A percentile compares a stretch with the other conserved stretches of the same genome.
These are phyloP conservation scores for Apiotrichum gracile DNA, from an alignment of 1,284 basidiomycete genomes.

Conservation along the genomic window DNA sequence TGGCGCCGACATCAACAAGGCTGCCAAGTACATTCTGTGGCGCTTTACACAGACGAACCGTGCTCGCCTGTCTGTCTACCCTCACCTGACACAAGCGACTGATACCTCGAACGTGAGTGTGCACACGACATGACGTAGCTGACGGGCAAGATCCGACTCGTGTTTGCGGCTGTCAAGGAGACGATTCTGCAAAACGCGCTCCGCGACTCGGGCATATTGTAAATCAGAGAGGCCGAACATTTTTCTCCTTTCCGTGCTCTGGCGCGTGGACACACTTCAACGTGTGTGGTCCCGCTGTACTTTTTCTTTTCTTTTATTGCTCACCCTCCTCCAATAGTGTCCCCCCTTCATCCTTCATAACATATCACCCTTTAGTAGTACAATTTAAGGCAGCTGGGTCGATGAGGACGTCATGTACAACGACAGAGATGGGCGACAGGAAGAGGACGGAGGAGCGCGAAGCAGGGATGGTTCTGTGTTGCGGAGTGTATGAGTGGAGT, in stretches of 20 bases:
- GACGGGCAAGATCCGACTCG: conserved; percentile 62
- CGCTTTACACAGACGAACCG: conserved; percentile 92
- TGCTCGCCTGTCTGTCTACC: conserved; percentile 80
- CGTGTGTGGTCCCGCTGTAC: no score
- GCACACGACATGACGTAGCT: background rate
- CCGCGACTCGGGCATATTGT: conserved; percentile 46
- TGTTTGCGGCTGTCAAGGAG: conserved; percentile 96
- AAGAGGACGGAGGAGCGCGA: no score
- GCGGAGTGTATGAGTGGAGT: no score
- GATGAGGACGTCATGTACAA: no score
- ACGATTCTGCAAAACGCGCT: conserved; percentile 71
- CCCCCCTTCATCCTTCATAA: no score
- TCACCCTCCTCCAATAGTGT: background rate
- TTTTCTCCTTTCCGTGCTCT: no score
- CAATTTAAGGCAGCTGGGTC: no score
- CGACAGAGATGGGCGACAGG: no score
- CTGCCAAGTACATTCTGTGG: conserved; percentile 96
- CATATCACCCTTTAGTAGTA: background rate
- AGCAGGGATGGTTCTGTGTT: no score
- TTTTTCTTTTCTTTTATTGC: background rate
- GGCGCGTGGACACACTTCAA: no score
- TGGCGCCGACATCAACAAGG: conserved; percentile 92
- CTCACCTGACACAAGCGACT: conserved; percentile 64
- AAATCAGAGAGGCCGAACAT: background rate
- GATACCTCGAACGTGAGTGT: conserved; percentile 61